Conservation (phyloP, 371 early-diverging fungal species). For the Cladochytrium tenue region DNA sequence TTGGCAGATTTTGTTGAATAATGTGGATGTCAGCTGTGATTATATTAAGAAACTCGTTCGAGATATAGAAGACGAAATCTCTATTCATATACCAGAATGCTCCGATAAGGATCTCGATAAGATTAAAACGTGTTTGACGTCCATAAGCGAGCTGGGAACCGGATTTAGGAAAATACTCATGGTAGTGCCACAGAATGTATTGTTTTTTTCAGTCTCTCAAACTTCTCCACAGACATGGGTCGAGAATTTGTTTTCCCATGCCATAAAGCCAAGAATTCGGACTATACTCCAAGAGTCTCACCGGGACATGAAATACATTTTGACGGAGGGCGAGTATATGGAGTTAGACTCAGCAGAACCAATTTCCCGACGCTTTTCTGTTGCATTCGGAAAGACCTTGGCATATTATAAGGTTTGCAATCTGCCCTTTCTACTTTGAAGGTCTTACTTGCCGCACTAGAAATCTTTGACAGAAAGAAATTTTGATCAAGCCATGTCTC, state of each 20-base stretch:
- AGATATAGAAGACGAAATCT: conserved; percentile 63
- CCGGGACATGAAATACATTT: conserved; percentile 81
- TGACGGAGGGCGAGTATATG: conserved; percentile 87
- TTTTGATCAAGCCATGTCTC: conserved; percentile 61
- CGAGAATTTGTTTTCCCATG: conserved; percentile 75
- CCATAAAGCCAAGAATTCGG: conserved; percentile 77
- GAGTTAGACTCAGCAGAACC: conserved; percentile 69
- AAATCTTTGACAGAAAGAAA: conserved; percentile 71
- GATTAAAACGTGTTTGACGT: conserved; percentile 52
- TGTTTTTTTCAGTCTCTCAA: conserved; percentile 2
- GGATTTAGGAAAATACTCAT: conserved; percentile 67
- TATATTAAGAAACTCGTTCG: conserved; percentile 69
- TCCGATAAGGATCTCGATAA: conserved; percentile 56
- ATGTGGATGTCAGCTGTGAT: conserved; percentile 76
- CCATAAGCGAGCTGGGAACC: conserved; percentile 57
- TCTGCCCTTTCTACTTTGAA: conserved; percentile 1
- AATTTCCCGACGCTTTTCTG: conserved; percentile 75
- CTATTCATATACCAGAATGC: conserved; percentile 40
- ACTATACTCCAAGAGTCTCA: conserved; percentile 78
- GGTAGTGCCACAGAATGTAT: conserved; percentile 34
- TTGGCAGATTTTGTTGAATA: conserved; percentile 64
- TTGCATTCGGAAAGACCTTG: conserved; percentile 64
- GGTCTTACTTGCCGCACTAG: conserved; percentile 24
- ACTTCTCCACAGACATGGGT: conserved; percentile 60
- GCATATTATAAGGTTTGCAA: conserved; percentile 54